Evolutionary conservation across 352 stramenopile species (phyloP), one percentile per base, ranked within the genome.

Genomic region (Pythium apleroticum): DNA sequence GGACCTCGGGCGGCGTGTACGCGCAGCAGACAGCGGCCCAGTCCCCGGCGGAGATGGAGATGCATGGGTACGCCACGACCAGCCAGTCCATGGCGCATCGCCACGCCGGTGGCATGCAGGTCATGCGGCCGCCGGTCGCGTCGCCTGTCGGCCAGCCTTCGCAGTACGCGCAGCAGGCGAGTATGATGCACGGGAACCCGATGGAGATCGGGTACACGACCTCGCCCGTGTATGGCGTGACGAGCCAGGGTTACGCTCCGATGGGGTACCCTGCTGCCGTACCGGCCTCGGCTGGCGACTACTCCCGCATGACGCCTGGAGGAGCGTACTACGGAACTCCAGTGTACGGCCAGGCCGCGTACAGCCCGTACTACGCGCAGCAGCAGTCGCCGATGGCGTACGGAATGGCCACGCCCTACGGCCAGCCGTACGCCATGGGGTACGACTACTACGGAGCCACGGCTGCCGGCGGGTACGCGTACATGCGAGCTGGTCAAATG

Each of bases 381-480:
- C 62, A 62, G 35, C 61, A 58, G 27, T 25, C 49, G 1, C 33
- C 63, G 10, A 61, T 64, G 24, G 50, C 30, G 6, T 78, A 78
- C 57, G 66, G 63, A 24, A 78, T 88, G 61, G 71, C 41, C 10
- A 28, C 71, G 19, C 71, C 63, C 10, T 91, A 88, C 52, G 66
- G 69, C 8, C 86, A 88, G 68, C 69, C 63, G 31, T 66, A 65
- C 66, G 56, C 22, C 52, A 69, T 63, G 68, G 72, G 76, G 20
- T 89, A 89, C 68, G 81, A 86, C 63, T 88, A 84, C 59, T 89
- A 92, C 60, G 77, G 71, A 25, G 41, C 41, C 28, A 64, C 75
- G 43, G 59, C 50, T 4, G 45, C 39, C 20, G 59, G 59, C 12
- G 58, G 50, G 1, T 80, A 86, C 45, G 79, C 79, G 17, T 89